A percentile compares a stretch with the other conserved stretches of the same genome.
Conservation (phyloP, 257 asterid species). For the Ilex aquifolium region DNA sequence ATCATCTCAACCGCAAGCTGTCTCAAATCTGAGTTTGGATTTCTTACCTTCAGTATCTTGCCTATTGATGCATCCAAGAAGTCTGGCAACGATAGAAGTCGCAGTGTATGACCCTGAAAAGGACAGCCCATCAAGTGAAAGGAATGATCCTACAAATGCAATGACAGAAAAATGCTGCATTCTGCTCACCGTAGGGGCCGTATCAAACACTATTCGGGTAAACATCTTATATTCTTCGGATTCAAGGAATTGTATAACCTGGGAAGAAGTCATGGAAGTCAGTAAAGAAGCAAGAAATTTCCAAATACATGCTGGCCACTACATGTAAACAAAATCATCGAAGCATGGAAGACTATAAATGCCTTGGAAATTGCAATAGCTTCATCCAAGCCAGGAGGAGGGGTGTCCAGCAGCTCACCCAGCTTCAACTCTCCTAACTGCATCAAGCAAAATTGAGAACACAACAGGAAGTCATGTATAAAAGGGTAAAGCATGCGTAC, state of each 20-base stretch:
- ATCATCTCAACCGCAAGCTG: neutral
- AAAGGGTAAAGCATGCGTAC: too few relatives aligned
- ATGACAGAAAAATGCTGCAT: constrained; percentile 6
- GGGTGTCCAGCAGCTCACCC: constrained; percentile 97
- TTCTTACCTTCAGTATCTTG: constrained; percentile 81
- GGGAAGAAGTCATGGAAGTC: constrained; percentile 26
- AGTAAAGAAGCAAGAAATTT: constrained; percentile 17
- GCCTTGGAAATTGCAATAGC: constrained; percentile 98
- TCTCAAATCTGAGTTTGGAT: neutral
- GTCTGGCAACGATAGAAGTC: constrained; percentile 88
- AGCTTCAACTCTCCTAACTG: constrained; percentile 97
- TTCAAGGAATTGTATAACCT: constrained; percentile 97
- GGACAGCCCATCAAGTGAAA: constrained; percentile 21
- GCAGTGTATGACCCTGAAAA: constrained; percentile 87
- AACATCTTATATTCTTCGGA: constrained; percentile 85
- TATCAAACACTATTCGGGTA: constrained; percentile 94
- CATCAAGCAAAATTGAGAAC: constrained; percentile 13
- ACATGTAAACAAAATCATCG: constrained; percentile 9
- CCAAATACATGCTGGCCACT: neutral
- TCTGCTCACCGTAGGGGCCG: constrained; percentile 93
- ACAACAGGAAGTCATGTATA: neutral
- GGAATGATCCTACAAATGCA: constrained; percentile 10
- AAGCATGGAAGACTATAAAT: constrained; percentile 13
- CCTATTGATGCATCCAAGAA: constrained; percentile 96
- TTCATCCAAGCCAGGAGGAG: constrained; percentile 99